Conservation (phyloP, 176 grass and related monocot genomes). For the Melocanna baccifera region DNA sequence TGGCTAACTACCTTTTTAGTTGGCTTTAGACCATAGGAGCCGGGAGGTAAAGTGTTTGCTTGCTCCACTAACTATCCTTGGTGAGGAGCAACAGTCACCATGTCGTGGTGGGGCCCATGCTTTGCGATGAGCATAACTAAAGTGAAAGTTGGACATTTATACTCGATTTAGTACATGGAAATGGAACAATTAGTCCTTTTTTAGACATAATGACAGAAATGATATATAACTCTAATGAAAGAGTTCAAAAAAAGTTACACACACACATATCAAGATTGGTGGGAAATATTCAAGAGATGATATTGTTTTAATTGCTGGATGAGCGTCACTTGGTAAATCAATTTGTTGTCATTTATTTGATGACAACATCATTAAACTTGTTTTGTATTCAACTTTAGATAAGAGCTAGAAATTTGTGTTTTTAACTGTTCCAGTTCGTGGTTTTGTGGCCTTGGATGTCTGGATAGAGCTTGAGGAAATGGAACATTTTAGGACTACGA, state of each 20-base stretch:
- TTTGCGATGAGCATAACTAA: neutral
- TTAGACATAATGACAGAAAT: neutral
- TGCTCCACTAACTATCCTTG: neutral
- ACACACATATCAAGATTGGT: neutral
- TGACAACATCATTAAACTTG: neutral
- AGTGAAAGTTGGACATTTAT: neutral
- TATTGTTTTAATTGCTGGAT: neutral
- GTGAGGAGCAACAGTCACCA: neutral
- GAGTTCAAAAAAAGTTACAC: neutral
- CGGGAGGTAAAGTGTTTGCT: conserved; percentile 16
- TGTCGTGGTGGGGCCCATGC: neutral
- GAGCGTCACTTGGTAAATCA: neutral
- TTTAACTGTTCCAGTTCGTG: neutral
- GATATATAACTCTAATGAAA: neutral
- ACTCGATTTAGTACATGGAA: neutral
- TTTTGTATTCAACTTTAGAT: neutral
- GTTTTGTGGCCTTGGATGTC: neutral
- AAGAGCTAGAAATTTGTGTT: neutral
- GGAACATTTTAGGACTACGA: neutral
- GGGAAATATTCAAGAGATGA: neutral
- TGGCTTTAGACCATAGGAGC: conserved; percentile 7
- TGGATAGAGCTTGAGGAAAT: neutral
- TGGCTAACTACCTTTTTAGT: neutral
- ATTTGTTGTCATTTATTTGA: neutral
- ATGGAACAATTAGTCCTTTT: neutral